Base-by-base conservation (phyloP, 371 early-diverging fungal species). In the Umbelopsis sp. region DNA sequence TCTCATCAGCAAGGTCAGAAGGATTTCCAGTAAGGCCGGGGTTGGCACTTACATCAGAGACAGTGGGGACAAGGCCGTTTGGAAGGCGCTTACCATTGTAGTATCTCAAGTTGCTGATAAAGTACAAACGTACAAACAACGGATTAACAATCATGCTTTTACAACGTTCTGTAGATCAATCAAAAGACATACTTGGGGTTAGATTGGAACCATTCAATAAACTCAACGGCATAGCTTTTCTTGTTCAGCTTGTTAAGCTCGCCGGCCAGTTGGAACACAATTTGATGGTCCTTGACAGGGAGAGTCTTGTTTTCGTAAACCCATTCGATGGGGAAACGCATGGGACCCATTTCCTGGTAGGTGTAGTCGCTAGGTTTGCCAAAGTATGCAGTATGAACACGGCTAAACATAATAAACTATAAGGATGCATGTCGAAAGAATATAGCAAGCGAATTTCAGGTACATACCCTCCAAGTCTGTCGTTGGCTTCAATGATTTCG, bases 271-370 rank as follows among this genome's bases (percentile, higher is more conserved):
- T 72, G 73, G 63, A 77, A 77, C 6, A 77, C 75, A 38, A 72
- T 70, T 12, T 74, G 44, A 48, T 74, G 73, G 18, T 77, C 78
- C 25, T 72, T 74, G 14, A 74, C 63, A 25, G 78, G 75, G 18
- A 77, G 70, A 2, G 70, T 77, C 63, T 71, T 71, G 46, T 70
- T 70, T 35, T 72, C 62, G 45, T 71, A 70, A 6, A 41, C 20
- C 48, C 50, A 67, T 38, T 64, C 50, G 44, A 71, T 35, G 44
- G 75, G 78, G 62, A 77, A 70, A 25, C 72, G 76, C 76, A 76
- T 76, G 4, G 74, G 72, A 16, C 57, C 77, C 77, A 76, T 76
- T 67, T 76, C 77, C 65, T 76, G 77, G 45, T 76, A 76, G 4
- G 18, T 29, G 57, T 70, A 65, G 50, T 20, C 63, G 0, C 63